Evolutionary conservation across 805 yeast genomes (phyloP).

Genomic region (Candida qinlingensis): DNA sequence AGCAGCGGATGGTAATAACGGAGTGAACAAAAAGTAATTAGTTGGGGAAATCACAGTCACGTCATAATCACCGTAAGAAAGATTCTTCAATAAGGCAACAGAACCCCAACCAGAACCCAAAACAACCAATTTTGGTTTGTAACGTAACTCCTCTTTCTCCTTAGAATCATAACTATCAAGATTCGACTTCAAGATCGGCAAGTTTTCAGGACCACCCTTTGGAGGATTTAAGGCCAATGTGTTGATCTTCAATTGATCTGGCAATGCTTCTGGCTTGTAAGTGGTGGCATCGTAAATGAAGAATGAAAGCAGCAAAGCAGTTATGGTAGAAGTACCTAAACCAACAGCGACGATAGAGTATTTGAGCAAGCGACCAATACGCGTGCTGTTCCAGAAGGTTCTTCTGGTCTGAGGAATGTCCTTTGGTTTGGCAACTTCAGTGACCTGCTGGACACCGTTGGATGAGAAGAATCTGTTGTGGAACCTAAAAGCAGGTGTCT

Average conservation of each 20-base stretch:
- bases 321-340: slow-evolving; percentile 37
- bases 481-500: not conserved
- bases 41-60: slow-evolving; percentile 66
- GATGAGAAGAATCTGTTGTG: slow-evolving; percentile 3
- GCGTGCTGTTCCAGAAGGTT: slow-evolving; percentile 23
- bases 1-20: slow-evolving; percentile 64
- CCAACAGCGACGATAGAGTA: slow-evolving; percentile 36
- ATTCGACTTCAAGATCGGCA: slow-evolving; percentile 52
- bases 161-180: slow-evolving; percentile 53
- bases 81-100: slow-evolving; percentile 48
- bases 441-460: slow-evolving; percentile 1
- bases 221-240: slow-evolving; percentile 48
- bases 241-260: slow-evolving; percentile 44
- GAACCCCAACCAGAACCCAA: slow-evolving; percentile 74
- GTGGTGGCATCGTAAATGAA: slow-evolving; percentile 65
- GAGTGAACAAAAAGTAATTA: slow-evolving; percentile 65
- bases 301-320: slow-evolving; percentile 40
- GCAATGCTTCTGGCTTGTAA: slow-evolving; percentile 38
- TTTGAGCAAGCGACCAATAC: slow-evolving; percentile 30
- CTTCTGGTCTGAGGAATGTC: slow-evolving; percentile 17
- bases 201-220: slow-evolving; percentile 65
- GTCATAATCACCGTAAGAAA: slow-evolving; percentile 52
- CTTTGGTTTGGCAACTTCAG: slow-evolving; percentile 13
- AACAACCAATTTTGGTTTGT: slow-evolving; percentile 53
- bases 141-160: slow-evolving; percentile 38